Evolutionary conservation across 2,329 filamentous ascomycete genomes (phyloP).

Genomic region (Pyrenochaeta sp.): DNA sequence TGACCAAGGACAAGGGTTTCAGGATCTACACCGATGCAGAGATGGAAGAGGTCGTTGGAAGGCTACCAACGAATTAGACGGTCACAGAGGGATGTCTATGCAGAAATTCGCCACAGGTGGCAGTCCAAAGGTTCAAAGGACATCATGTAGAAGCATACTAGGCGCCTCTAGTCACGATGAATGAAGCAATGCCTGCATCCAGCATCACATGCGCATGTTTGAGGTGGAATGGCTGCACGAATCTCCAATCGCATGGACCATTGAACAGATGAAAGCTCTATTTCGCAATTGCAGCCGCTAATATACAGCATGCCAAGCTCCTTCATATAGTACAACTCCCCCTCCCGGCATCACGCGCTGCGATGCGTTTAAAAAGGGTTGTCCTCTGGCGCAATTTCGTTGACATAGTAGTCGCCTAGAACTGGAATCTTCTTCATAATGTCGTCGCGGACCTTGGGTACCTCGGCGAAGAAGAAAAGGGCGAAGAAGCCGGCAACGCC

Average conservation of each 20-base stretch:
- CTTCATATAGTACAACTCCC: constrained; percentile 24
- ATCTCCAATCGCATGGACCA: background rate
- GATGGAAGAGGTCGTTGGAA: constrained; percentile 91
- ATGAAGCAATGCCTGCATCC: constrained; percentile 33
- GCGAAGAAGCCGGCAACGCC: constrained; percentile 66
- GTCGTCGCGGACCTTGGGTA: constrained; percentile 69
- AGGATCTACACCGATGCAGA: constrained; percentile 98
- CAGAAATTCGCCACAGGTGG: background rate
- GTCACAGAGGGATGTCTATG: background rate
- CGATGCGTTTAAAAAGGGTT: constrained; percentile 60
- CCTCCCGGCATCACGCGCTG: background rate
- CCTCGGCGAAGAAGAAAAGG: constrained; percentile 71
- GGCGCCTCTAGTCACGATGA: constrained; percentile 29
- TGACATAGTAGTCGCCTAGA: constrained; percentile 64
- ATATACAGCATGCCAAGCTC: constrained; percentile 35
- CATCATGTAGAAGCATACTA: constrained; percentile 16
- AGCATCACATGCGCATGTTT: constrained; percentile 1
- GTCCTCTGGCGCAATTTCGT: constrained; percentile 69
- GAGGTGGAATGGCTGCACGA: background rate
- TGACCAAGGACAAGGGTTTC: constrained; percentile 97
- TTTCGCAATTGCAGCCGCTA: constrained; percentile 35
- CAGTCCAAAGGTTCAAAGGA: constrained; percentile 3
- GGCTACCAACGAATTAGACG: constrained; percentile 66
- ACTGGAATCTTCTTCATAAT: constrained; percentile 69
- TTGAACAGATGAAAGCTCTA: constrained; percentile 39